A percentile compares a stretch with the other conserved stretches of the same genome.
Evolutionary conservation across 2,329 filamentous ascomycete species (phyloP).

Genomic region (Calonectria pseudoturangicola): DNA sequence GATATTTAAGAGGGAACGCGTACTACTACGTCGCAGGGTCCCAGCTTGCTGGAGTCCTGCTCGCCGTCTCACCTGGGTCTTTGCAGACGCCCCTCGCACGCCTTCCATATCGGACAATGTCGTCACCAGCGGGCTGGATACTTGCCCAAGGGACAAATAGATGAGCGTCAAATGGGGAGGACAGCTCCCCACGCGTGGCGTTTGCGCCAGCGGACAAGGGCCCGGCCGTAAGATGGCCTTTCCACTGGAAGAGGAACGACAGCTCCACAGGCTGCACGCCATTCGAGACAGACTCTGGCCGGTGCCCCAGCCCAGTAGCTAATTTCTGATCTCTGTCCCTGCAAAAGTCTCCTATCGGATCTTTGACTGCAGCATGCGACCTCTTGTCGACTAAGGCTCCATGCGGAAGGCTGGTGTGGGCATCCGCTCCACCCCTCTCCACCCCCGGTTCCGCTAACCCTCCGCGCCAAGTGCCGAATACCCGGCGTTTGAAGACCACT

Average conservation of each 20-base stretch:
- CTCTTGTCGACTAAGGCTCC: slow-evolving; percentile 29
- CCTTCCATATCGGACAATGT: slow-evolving; percentile 43
- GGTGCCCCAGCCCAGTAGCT: slow-evolving; percentile 6
- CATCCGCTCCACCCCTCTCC: slow-evolving; percentile 38
- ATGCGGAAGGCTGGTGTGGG: slow-evolving; percentile 47
- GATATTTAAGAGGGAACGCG: slow-evolving; percentile 46
- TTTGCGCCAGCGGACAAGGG: slow-evolving; percentile 15
- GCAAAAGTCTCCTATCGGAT: slow-evolving; percentile 21
- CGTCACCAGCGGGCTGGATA: slow-evolving; percentile 30
- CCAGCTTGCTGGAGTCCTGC: slow-evolving; percentile 30
- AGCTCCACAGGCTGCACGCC: slow-evolving; percentile 28
- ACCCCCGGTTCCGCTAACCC: slow-evolving; percentile 44
- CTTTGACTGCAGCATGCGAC: slow-evolving; percentile 22
- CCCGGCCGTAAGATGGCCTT: slow-evolving; percentile 23
- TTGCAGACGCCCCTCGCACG: slow-evolving; percentile 38
- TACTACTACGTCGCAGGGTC: slow-evolving; percentile 43
- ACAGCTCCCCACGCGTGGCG: slow-evolving; percentile 39
- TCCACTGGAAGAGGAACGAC: slow-evolving; percentile 17
- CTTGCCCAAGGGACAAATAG: slow-evolving; percentile 41
- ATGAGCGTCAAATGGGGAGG: slow-evolving; percentile 26
- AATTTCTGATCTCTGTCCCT: slow-evolving; percentile 24
- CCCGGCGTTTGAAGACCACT: slow-evolving; percentile 48
- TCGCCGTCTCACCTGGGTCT: slow-evolving; percentile 29
- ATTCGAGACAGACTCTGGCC: slow-evolving; percentile 13
- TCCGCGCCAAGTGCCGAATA: slow-evolving; percentile 55